These are phyloP conservation scores for Didymella segeticola DNA, from an alignment of 2,329 filamentous ascomycete species.

Conservation along the genomic window DNA sequence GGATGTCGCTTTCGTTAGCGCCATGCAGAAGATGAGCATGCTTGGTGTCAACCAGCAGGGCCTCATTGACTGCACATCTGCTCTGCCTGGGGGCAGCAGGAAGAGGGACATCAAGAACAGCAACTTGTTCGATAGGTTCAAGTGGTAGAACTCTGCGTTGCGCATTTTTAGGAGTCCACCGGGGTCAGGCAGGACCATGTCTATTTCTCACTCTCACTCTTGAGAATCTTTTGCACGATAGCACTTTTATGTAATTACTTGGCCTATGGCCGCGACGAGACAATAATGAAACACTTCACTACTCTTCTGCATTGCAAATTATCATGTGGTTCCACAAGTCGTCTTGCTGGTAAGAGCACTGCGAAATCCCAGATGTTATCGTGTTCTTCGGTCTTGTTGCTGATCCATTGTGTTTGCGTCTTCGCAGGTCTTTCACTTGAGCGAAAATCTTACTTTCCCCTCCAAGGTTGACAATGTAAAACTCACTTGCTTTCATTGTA, in stretches of 20 bases:
- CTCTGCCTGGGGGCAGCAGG: slow-evolving; percentile 38
- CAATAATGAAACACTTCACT: neutral
- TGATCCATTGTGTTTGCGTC: no score
- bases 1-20: slow-evolving; percentile 42
- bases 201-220: slow-evolving; percentile 5
- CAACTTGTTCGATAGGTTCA: slow-evolving; percentile 36
- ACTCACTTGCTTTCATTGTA: no score
- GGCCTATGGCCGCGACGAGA: neutral
- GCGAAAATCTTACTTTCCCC: no score
- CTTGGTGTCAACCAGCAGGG: slow-evolving; percentile 34
- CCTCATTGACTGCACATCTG: slow-evolving; percentile 43
- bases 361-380: no score
- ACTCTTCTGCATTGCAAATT: no score
- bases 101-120: slow-evolving; percentile 43
- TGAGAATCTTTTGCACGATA: neutral
- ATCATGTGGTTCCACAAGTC: no score
- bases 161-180: neutral
- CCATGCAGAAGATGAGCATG: slow-evolving; percentile 48
- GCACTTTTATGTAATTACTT: slow-evolving; percentile 1
- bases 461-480: no score
- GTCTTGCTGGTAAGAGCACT: no score
- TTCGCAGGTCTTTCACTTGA: no score
- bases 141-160: neutral
- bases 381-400: no score
- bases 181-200: neutral